Evolutionary conservation across 2,329 filamentous ascomycete genomes (phyloP).

Genomic region (Paecilomyces formosus): DNA sequence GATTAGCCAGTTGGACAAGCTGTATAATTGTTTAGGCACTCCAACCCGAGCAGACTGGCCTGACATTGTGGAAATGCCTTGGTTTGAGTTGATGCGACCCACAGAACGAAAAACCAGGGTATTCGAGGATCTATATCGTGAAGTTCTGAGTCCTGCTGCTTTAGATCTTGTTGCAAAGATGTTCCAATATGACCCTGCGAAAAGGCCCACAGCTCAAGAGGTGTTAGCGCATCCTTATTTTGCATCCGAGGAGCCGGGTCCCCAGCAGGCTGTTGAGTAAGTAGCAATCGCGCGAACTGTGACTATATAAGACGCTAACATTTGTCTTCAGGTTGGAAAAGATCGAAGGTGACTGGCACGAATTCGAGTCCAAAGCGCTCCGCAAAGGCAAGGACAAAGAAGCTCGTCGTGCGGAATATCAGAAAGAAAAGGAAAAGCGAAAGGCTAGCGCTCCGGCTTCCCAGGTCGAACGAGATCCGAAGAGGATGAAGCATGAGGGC

Average conservation of each 20-base stretch:
- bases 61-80: slow-evolving; percentile 83
- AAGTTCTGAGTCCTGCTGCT: slow-evolving; percentile 68
- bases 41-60: slow-evolving; percentile 83
- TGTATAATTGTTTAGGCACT: slow-evolving; percentile 88
- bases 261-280: slow-evolving; percentile 74
- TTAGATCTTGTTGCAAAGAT: slow-evolving; percentile 77
- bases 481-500: slow-evolving; percentile 27
- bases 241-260: slow-evolving; percentile 65
- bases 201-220: slow-evolving; percentile 74
- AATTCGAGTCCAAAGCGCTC: slow-evolving; percentile 93
- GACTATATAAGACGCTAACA: slow-evolving; percentile 15
- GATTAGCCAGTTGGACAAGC: slow-evolving; percentile 90
- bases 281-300: slow-evolving; percentile 26
- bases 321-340: slow-evolving; percentile 54
- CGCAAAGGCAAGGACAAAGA: slow-evolving; percentile 74
- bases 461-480: slow-evolving; percentile 31
- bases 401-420: slow-evolving; percentile 39
- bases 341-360: slow-evolving; percentile 93
- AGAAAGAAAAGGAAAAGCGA: slow-evolving; percentile 44
- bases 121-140: slow-evolving; percentile 77
- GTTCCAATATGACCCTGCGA: slow-evolving; percentile 81
- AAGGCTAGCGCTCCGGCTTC: slow-evolving; percentile 30
- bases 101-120: slow-evolving; percentile 62
- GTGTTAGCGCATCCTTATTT: slow-evolving; percentile 88
- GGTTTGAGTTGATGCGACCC: slow-evolving; percentile 88